phyloP scores from a whole-genome alignment of 805 yeast species.

The Myxozyma neglecta region DNA sequence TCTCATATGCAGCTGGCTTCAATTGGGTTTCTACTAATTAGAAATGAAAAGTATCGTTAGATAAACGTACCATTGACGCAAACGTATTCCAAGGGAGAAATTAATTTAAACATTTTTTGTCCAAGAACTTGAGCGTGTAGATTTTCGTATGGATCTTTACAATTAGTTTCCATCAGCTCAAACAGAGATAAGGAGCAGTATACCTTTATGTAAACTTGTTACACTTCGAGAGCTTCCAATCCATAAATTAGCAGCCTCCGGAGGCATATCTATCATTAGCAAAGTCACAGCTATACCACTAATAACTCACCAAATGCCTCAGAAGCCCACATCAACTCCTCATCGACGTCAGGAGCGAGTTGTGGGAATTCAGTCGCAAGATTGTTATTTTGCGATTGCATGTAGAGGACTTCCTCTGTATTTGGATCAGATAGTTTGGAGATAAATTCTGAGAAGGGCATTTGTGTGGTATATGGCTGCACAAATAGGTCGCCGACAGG shows the following conservation, averaged over 20 bases:
- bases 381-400: constrained; percentile 45
- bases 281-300: neutral
- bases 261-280: constrained; percentile 16
- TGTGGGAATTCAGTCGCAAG: constrained; percentile 35
- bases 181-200: neutral
- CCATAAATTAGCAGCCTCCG: constrained; percentile 45
- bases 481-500: constrained; percentile 40
- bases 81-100: constrained; percentile 38
- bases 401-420: constrained; percentile 34
- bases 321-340: constrained; percentile 29
- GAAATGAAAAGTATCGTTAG: neutral
- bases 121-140: constrained; percentile 42
- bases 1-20: constrained; percentile 36
- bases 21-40: constrained; percentile 35
- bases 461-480: constrained; percentile 36
- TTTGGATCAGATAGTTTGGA: constrained; percentile 23
- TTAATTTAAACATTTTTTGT: constrained; percentile 38
- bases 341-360: constrained; percentile 30
- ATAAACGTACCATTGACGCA: constrained; percentile 17
- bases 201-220: constrained; percentile 31
- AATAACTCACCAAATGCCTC: constrained; percentile 24
- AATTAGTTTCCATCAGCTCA: neutral
- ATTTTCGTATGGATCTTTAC: constrained; percentile 41
- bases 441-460: constrained; percentile 36
- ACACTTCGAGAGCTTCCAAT: constrained; percentile 39